Conservation (phyloP, 106 monocot genomes). For the Cymbidium sinense region DNA sequence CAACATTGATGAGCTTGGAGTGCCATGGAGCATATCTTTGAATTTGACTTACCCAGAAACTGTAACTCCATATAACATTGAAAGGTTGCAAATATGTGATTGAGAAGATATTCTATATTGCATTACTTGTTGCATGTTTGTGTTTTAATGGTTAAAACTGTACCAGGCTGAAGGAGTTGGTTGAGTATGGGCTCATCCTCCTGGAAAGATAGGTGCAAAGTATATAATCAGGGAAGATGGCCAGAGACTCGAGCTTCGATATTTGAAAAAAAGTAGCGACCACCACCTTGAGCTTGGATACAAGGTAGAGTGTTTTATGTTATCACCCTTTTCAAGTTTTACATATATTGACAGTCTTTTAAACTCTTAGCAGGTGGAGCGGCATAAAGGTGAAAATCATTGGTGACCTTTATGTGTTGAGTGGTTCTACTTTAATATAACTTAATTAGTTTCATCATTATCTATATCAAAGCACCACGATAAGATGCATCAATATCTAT, state of each 20-base stretch:
- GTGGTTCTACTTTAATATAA: too few species aligned
- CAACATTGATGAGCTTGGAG: too few species aligned
- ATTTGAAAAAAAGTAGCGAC: slow-evolving; percentile 94
- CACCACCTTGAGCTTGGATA: slow-evolving; percentile 98
- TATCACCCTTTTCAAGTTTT: background rate
- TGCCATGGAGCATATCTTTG: too few species aligned
- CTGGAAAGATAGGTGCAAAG: slow-evolving; percentile 96
- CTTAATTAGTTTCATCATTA: too few species aligned
- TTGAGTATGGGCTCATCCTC: slow-evolving; percentile 98
- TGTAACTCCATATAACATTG: slow-evolving; percentile 93
- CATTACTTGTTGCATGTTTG: background rate
- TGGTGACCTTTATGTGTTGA: too few species aligned
- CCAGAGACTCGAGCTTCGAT: slow-evolving; percentile 92
- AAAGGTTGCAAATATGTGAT: slow-evolving; percentile 35
- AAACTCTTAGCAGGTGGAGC: slow-evolving; percentile 61
- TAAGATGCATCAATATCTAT: too few species aligned
- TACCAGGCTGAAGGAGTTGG: slow-evolving; percentile 92
- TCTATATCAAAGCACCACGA: too few species aligned
- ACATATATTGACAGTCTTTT: background rate
- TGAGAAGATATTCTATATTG: background rate
- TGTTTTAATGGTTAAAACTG: too few species aligned
- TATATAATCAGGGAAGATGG: slow-evolving; percentile 99
- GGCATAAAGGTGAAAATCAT: too few species aligned
- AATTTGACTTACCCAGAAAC: slow-evolving; percentile 95
- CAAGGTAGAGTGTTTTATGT: slow-evolving; percentile 36